Evolutionary conservation across 441 rosid genomes (phyloP).

Genomic region (Gossypium gossypioides): DNA sequence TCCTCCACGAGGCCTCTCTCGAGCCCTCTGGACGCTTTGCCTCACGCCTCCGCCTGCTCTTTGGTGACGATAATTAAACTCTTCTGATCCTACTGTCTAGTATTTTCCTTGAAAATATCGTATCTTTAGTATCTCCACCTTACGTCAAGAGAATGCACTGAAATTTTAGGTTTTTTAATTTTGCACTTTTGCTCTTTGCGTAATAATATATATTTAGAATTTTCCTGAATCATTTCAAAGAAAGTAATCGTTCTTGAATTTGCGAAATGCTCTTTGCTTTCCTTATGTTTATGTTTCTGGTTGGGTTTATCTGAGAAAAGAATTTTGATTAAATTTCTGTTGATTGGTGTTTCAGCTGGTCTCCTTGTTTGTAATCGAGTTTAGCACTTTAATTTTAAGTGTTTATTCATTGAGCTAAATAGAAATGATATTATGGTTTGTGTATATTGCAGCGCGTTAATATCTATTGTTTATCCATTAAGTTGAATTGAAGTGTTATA

Average conservation of each 20-base stretch:
- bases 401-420: neutral
- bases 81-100: neutral
- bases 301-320: neutral
- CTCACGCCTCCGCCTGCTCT: conserved; percentile 59
- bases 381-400: neutral
- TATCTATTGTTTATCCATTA: neutral
- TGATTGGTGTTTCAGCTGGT: neutral
- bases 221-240: neutral
- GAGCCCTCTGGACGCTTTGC: conserved; percentile 64
- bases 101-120: neutral
- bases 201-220: neutral
- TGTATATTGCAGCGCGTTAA: neutral
- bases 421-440: neutral
- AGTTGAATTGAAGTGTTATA: neutral
- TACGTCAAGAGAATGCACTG: neutral
- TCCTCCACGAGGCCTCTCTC: conserved; percentile 62
- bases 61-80: conserved; percentile 33
- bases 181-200: neutral
- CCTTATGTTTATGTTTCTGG: conserved; percentile 2
- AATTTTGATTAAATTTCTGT: neutral
- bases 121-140: neutral
- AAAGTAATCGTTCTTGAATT: neutral
- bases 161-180: neutral
- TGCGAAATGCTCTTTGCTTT: neutral
- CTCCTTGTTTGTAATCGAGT: neutral